Percentiles rank a stretch among this genome's conserved stretches.
Evolutionary conservation across 2,329 filamentous ascomycete species (phyloP).

Genomic region (Aspergillus luchuensis): DNA sequence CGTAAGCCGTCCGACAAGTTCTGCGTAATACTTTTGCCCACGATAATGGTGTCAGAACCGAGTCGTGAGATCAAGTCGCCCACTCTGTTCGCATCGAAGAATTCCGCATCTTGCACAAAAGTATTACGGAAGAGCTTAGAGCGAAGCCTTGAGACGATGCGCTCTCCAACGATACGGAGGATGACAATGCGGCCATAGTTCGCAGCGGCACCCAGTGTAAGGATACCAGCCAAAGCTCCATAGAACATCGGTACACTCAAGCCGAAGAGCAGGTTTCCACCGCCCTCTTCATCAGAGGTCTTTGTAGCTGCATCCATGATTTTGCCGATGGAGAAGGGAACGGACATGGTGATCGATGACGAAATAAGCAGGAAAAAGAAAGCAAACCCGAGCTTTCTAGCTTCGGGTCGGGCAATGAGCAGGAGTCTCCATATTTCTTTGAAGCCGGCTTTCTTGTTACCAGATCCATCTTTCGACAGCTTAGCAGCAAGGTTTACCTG

Average conservation of each 20-base stretch:
- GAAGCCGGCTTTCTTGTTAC: conserved; percentile 60
- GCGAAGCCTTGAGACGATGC: conserved; percentile 86
- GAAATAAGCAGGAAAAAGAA: conserved; percentile 86
- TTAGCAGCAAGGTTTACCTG: conserved; percentile 88
- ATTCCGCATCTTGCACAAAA: conserved; percentile 96
- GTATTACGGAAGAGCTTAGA: conserved; percentile 89
- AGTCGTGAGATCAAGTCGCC: conserved; percentile 95
- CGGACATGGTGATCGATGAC: conserved; percentile 90
- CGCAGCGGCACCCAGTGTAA: conserved; percentile 80
- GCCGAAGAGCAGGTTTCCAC: conserved; percentile 72
- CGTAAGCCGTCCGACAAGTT: conserved; percentile 96
- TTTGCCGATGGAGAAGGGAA: conserved; percentile 94
- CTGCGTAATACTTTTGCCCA: conserved; percentile 97
- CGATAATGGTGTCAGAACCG: conserved; percentile 94
- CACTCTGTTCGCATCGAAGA: conserved; percentile 96
- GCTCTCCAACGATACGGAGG: conserved; percentile 88
- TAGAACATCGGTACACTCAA: conserved; percentile 88
- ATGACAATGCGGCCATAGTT: conserved; percentile 95
- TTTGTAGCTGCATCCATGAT: conserved; percentile 91
- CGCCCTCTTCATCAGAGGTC: conserved; percentile 57
- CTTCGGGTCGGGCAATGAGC: conserved; percentile 84
- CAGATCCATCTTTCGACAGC: conserved; percentile 75
- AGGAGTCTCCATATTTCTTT: conserved; percentile 83
- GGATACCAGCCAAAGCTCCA: conserved; percentile 70
- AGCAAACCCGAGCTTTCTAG: conserved; percentile 73